Evolutionary conservation across 2,329 filamentous ascomycete genomes (phyloP), one percentile per base, ranked within the genome.

Genomic region (Fusarium sp.): DNA sequence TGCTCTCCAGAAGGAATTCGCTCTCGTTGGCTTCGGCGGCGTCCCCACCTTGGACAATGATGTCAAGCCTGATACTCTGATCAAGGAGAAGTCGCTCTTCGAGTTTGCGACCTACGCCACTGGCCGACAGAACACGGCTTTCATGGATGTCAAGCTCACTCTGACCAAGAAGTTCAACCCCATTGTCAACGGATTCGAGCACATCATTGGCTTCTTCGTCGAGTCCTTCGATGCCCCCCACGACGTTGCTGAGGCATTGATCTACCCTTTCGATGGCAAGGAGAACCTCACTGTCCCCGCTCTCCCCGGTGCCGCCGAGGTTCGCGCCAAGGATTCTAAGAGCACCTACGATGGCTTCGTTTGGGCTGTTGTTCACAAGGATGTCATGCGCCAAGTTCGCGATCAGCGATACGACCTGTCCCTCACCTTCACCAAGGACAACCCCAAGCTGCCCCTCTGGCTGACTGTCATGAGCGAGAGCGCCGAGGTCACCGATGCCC

Each of bases 391-490:
- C 83, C 85, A 88, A 75, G 87, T 97, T 74, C 91, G 96, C 67
- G 92, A 97, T 51, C 93, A 97, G 69, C 92, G 96, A 74, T 99
- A 97, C 82, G 96, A 99, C 79, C 84, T 97, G 59, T 97, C 93
- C 58, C 87, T 99, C 73, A 97, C 96, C 42, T 89, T 90, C 70
- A 97, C 95, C 77, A 97, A 97, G 86, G 96, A 99, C 76, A 89
- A 94, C 81, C 78, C 91, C 60, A 97, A 97, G 84, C 88, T 99
- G 33, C 95, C 96, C 33, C 82, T 86, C 69, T 99, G 94, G 94
- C 85, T 91, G 60, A 97, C 93, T 11, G 89, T 97, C 77, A 98
- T 99, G 96, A 96, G 90, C 77, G 96, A 99, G 85, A 97, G 90
- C 81, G 93, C 94, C 63, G 96, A 98, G 82, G 90, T 99, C 74